Conservation (phyloP, 345 rosid genomes). For the Pugionium dolabratum region DNA sequence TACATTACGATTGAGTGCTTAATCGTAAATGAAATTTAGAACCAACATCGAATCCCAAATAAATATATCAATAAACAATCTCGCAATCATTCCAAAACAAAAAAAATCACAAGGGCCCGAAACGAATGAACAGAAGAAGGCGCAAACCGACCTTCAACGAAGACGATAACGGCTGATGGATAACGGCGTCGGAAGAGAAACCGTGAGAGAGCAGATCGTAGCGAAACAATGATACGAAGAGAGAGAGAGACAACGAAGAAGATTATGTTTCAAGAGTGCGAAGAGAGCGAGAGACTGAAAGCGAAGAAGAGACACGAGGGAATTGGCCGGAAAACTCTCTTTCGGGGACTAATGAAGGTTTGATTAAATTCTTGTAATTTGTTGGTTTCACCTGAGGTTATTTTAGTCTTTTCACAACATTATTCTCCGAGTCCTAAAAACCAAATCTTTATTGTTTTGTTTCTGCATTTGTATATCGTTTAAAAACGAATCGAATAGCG, state of each 20-base stretch:
- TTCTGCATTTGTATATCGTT: background rate
- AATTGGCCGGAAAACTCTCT: conserved; percentile 24
- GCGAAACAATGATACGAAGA: background rate
- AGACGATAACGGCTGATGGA: background rate
- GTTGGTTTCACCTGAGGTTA: background rate
- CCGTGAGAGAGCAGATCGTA: background rate
- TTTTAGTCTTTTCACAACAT: background rate
- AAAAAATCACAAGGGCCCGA: background rate
- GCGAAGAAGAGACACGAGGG: conserved; percentile 13
- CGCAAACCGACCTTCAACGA: conserved; percentile 25
- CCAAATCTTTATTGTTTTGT: too few relatives aligned
- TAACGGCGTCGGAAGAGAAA: conserved; percentile 18
- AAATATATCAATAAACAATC: background rate
- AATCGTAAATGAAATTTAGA: conserved; percentile 27
- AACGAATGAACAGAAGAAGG: background rate
- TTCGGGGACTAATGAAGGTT: background rate
- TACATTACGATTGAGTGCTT: conserved; percentile 12
- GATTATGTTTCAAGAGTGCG: conserved; percentile 9
- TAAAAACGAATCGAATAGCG: background rate
- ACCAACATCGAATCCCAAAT: background rate
- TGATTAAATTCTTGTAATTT: background rate
- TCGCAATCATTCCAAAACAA: conserved; percentile 1
- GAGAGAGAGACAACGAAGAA: conserved; percentile 8
- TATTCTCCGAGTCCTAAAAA: too few relatives aligned
- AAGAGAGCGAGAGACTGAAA: conserved; percentile 14